A percentile compares a stretch with the other conserved stretches of the same genome.
phyloP scores from a whole-genome alignment of 164 flowering plant species.

The Sextonia rubra region DNA sequence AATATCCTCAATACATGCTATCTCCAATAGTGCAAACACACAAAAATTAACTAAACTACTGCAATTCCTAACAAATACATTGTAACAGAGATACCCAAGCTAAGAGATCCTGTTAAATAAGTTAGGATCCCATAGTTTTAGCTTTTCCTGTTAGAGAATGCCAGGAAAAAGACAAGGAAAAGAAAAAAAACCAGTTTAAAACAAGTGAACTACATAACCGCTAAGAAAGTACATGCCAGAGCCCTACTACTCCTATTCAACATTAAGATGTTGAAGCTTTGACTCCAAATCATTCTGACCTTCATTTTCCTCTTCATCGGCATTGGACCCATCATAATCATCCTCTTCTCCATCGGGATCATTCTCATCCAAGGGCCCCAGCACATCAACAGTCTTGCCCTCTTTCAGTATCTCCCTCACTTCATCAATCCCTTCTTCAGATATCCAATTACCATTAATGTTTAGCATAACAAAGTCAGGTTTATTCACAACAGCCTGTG shows the following conservation, averaged over 20 bases:
- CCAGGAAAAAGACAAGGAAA: too few relatives aligned
- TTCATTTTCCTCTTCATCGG: slow-evolving; percentile 16
- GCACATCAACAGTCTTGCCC: slow-evolving; percentile 38
- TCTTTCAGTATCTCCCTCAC: slow-evolving; percentile 47
- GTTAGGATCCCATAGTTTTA: neutral
- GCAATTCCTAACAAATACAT: neutral
- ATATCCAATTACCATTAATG: slow-evolving; percentile 65
- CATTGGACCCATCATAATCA: slow-evolving; percentile 43
- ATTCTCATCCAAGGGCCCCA: slow-evolving; percentile 80
- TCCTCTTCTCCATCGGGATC: slow-evolving; percentile 70
- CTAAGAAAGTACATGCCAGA: neutral
- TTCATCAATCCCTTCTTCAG: slow-evolving; percentile 87
- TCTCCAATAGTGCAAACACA: neutral
- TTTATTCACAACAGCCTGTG: slow-evolving; percentile 45
- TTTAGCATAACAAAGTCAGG: slow-evolving; percentile 57
- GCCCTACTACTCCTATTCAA: slow-evolving; percentile 22
- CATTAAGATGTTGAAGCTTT: slow-evolving; percentile 50
- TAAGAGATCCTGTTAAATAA: neutral
- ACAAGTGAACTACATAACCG: neutral
- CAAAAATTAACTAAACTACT: neutral
- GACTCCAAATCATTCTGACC: slow-evolving; percentile 38
- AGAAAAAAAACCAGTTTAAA: neutral
- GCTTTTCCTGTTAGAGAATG: neutral
- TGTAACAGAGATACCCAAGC: neutral
- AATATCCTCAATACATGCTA: neutral